Evolutionary conservation across 2,329 filamentous ascomycete species (phyloP), one percentile per base, ranked within the genome.

Genomic region (Ceratocystis huliohia): DNA sequence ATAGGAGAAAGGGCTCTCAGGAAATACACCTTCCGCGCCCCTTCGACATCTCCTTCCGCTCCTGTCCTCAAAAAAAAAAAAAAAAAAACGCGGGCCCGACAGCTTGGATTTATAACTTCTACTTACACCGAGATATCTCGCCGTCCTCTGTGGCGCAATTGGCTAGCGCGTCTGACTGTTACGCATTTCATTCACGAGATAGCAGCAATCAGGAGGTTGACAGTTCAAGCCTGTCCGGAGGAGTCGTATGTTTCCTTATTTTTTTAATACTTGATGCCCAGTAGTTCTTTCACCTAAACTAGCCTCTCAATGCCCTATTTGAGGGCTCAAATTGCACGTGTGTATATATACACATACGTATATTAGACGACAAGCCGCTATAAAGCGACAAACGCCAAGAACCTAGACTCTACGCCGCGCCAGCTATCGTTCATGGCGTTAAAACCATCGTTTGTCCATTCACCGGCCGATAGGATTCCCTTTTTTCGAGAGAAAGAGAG

Each of bases 91-190:
- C 28, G 28, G 28, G 28, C 28, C 28, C 28, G 28, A 28, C 30
- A 7, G 30, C 30, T 37, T 37, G 33, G 33, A 17, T 30, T 57
- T 22, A 57, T 57, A 22, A 30, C 6, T 33, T 22, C 4, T 2
- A 33, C 8, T 30, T 33, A 3, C 15, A 57, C 33, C 33, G 0
- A 5, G 22, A 3, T n/a, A 2, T 33, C 25, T 25, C 53, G 33
- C 15, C 17, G 17, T 68, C 66, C 66, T 68, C 66, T 57, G 80
- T 84, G 75, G 76, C 76, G 70, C 76, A 78, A 72, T 80, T 81
- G 80, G 80, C 78, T 82, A 82, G 80, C 80, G 80, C 80, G 80
- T 82, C 77, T 78, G 80, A 82, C 80, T 82, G 80, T 82, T 82
- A 82, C 2, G 0, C 1, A 28, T 30, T 13, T 30, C 15, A 15